Conservation (phyloP, 2,329 filamentous ascomycete genomes). For the Talaromyces amestolkiae region DNA sequence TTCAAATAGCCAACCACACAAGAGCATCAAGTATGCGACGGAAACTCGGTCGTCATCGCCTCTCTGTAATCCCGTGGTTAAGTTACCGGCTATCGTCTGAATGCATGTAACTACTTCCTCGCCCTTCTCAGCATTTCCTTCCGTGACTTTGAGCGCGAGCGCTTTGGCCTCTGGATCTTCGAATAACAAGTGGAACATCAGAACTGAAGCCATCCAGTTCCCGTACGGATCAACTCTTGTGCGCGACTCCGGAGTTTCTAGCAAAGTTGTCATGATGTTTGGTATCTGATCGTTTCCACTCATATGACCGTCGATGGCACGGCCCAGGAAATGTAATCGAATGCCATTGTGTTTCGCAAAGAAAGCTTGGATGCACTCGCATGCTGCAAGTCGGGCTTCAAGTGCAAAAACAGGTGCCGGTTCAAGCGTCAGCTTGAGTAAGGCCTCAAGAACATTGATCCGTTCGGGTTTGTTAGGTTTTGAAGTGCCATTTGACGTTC, state of each 20-base stretch:
- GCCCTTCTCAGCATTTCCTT: slow-evolving; percentile 82
- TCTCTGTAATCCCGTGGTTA: slow-evolving; percentile 75
- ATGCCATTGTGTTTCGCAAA: slow-evolving; percentile 79
- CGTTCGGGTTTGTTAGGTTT: slow-evolving; percentile 53
- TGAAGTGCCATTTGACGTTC: slow-evolving; percentile 35
- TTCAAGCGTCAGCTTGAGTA: slow-evolving; percentile 77
- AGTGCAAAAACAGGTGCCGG: slow-evolving; percentile 66
- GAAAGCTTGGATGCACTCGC: slow-evolving; percentile 90
- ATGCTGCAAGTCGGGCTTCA: slow-evolving; percentile 78
- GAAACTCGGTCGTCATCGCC: slow-evolving; percentile 75
- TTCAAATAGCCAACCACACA: slow-evolving; percentile 88
- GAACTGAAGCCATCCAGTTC: slow-evolving; percentile 82
- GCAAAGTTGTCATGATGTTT: slow-evolving; percentile 81
- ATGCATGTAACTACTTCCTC: slow-evolving; percentile 96
- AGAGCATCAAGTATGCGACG: slow-evolving; percentile 83
- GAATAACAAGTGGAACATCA: slow-evolving; percentile 81
- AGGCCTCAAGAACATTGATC: slow-evolving; percentile 89
- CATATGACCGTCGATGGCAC: slow-evolving; percentile 83
- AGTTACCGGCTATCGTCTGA: slow-evolving; percentile 79
- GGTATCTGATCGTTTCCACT: slow-evolving; percentile 76
- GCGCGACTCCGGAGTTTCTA: slow-evolving; percentile 63
- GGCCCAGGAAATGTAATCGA: slow-evolving; percentile 76
- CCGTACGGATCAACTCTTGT: slow-evolving; percentile 77
- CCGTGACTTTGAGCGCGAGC: slow-evolving; percentile 75
- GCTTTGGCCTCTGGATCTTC: slow-evolving; percentile 77